phyloP scores from a whole-genome alignment of 2,329 filamentous ascomycete genomes.

The Orbilia brochopaga region DNA sequence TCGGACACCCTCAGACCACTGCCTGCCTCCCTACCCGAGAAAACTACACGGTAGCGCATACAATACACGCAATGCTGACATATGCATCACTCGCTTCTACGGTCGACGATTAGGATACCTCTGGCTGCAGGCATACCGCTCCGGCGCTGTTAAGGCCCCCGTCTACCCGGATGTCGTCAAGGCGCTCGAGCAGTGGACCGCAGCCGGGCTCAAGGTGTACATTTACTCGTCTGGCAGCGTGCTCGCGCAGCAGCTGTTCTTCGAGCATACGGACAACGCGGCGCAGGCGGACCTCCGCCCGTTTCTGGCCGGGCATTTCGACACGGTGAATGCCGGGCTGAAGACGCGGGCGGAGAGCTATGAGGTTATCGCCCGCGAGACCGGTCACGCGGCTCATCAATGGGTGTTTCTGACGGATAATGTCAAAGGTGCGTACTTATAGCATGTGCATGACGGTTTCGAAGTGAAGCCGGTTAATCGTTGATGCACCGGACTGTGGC shows the following conservation, averaged over 20 bases:
- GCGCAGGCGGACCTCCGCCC: conserved; percentile 66
- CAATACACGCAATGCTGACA: not conserved
- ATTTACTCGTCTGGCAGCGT: conserved; percentile 86
- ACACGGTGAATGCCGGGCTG: conserved; percentile 78
- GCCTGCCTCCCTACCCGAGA: not conserved
- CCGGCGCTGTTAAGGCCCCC: conserved; percentile 72
- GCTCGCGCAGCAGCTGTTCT: conserved; percentile 79
- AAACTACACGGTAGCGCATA: not conserved
- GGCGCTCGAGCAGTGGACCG: conserved; percentile 66
- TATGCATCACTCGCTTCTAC: not conserved
- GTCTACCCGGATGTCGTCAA: conserved; percentile 77
- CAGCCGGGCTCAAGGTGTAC: conserved; percentile 66
- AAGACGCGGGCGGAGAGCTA: conserved; percentile 75
- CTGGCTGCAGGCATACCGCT: conserved; percentile 75
- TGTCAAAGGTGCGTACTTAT: conserved; percentile 62
- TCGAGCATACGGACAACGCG: conserved; percentile 68
- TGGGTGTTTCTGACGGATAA: conserved; percentile 86
- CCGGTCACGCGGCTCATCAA: conserved; percentile 61
- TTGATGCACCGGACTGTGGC: no score
- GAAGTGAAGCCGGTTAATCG: not conserved
- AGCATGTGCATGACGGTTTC: not conserved
- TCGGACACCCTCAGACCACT: not conserved
- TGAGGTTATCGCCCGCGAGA: conserved; percentile 65
- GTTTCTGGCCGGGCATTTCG: conserved; percentile 72
- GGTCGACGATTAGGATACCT: conserved; percentile 65